phyloP scores from a whole-genome alignment of 352 stramenopile genomes.

The Phytophthora sansomeana region DNA sequence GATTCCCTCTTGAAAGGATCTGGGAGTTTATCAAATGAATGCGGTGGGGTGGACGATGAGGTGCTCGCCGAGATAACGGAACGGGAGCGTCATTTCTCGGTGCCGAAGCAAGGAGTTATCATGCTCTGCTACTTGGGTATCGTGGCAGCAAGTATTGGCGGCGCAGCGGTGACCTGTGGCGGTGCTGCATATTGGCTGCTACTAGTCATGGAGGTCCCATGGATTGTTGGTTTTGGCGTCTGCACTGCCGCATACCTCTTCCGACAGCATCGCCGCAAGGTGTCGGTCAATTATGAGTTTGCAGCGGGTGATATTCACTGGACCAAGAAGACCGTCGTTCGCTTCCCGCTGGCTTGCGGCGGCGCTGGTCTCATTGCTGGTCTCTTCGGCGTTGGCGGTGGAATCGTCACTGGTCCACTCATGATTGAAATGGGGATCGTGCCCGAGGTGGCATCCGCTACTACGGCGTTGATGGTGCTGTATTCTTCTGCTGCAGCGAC shows the following conservation, averaged over 20 bases:
- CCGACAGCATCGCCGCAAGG: conserved; percentile 44
- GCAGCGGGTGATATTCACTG: conserved; percentile 52
- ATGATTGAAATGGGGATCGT: conserved; percentile 45
- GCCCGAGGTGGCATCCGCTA: conserved; percentile 50
- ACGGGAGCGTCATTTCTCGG: conserved; percentile 42
- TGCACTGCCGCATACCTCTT: conserved; percentile 37
- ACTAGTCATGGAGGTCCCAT: conserved; percentile 56
- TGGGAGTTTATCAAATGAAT: conserved; percentile 23
- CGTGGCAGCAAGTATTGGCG: conserved; percentile 37
- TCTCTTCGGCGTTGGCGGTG: conserved; percentile 59
- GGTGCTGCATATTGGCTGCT: conserved; percentile 51
- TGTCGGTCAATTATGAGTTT: conserved; percentile 49
- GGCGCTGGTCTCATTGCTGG: conserved; percentile 54
- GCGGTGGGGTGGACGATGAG: conserved; percentile 12
- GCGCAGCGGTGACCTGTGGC: conserved; percentile 41
- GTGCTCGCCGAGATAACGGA: conserved; percentile 32
- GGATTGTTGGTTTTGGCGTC: conserved; percentile 50
- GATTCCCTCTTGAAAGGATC: conserved; percentile 29
- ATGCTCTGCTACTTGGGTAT: conserved; percentile 53
- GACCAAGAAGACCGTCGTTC: conserved; percentile 45
- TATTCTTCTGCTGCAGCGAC: conserved; percentile 63
- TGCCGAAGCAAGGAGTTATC: conserved; percentile 47
- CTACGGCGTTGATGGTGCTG: conserved; percentile 52
- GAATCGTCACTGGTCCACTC: conserved; percentile 32
- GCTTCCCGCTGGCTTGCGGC: conserved; percentile 47